A percentile compares a stretch with the other conserved stretches of the same genome.
phyloP scores from a whole-genome alignment of 345 rosid genomes.

The Mallotus nudiflorus region DNA sequence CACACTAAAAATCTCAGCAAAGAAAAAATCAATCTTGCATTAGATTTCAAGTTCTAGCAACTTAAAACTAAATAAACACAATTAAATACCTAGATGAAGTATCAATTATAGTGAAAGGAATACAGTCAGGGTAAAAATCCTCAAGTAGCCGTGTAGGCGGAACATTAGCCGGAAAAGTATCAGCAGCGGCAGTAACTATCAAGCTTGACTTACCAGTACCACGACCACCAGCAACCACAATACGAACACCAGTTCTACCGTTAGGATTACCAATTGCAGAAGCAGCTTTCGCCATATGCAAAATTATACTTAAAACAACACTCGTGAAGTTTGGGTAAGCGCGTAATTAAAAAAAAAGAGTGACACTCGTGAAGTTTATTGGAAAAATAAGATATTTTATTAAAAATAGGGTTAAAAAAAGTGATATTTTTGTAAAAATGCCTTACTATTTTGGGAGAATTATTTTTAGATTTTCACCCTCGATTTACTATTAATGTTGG shows the following conservation, averaged over 20 bases:
- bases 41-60: not conserved
- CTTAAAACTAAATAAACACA: not conserved
- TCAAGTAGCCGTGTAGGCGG: constrained; percentile 72
- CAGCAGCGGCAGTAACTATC: constrained; percentile 81
- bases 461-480: too few relatives aligned
- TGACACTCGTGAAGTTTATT: too few relatives aligned
- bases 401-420: too few relatives aligned
- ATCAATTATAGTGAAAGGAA: constrained; percentile 86
- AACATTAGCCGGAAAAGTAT: constrained; percentile 57
- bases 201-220: constrained; percentile 96
- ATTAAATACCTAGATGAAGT: constrained; percentile 69
- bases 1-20: not conserved
- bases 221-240: constrained; percentile 86
- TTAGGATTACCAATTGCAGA: constrained; percentile 40
- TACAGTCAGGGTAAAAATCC: constrained; percentile 79
- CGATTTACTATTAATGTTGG: too few relatives aligned
- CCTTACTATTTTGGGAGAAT: too few relatives aligned
- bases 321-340: too few relatives aligned
- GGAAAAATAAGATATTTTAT: too few relatives aligned
- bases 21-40: not conserved
- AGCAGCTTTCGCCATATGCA: constrained; percentile 51
- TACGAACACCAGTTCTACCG: constrained; percentile 61
- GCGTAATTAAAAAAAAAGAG: too few relatives aligned
- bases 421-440: too few relatives aligned
- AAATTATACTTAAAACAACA: not conserved